phyloP scores from a whole-genome alignment of 2,329 filamentous ascomycete species.

The Pseudocercospora fuligena region DNA sequence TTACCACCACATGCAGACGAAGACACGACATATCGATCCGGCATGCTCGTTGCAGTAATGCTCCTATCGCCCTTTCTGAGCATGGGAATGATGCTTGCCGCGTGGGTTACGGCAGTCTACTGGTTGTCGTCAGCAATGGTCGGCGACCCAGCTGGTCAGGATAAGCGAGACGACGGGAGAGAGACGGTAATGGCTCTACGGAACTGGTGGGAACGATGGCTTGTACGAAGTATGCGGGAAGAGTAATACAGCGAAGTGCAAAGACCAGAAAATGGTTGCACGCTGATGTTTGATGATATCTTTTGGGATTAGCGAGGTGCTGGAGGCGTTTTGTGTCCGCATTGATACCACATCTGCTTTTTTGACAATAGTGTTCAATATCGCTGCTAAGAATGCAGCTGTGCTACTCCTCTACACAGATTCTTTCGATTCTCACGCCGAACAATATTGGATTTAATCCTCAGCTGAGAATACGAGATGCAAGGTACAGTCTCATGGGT shows the following conservation, averaged over 20 bases:
- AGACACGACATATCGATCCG: constrained; percentile 46
- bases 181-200: constrained; percentile 63
- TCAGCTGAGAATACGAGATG: background rate
- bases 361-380: constrained; percentile 10
- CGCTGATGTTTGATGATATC: constrained; percentile 9
- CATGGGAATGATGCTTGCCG: constrained; percentile 59
- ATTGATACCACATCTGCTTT: constrained; percentile 19
- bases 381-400: constrained; percentile 5
- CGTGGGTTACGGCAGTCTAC: constrained; percentile 65
- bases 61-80: constrained; percentile 62
- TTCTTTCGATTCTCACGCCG: background rate
- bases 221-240: constrained; percentile 42
- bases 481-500: background rate
- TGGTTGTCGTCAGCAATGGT: constrained; percentile 60
- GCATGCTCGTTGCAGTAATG: constrained; percentile 58
- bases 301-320: constrained; percentile 24
- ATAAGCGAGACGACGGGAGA: constrained; percentile 64
- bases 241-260: constrained; percentile 21
- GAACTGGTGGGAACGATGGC: constrained; percentile 65
- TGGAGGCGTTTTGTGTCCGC: constrained; percentile 19
- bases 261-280: background rate
- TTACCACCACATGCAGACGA: constrained; percentile 38
- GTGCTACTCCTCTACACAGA: background rate
- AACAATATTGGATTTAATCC: background rate
- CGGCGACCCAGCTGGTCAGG: constrained; percentile 64